Conservation (phyloP, 305 asterid species). For the Fraxinus nigra region DNA sequence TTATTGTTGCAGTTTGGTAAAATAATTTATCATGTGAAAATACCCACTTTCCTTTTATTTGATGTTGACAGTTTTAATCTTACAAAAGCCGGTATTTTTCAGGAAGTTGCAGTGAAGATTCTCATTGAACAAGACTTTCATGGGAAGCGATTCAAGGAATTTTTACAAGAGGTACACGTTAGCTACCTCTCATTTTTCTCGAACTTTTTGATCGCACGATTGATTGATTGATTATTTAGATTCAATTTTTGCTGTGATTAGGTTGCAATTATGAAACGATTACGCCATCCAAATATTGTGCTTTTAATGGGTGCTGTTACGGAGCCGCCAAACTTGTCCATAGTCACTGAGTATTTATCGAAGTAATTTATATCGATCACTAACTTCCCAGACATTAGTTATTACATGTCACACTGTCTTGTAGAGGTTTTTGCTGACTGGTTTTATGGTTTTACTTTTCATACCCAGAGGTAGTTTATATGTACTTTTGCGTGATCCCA, state of each 20-base stretch:
- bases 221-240: constrained; percentile 19
- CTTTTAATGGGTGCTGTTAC: constrained; percentile 99
- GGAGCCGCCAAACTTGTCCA: constrained; percentile 91
- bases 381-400: constrained; percentile 11
- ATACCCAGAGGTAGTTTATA: constrained; percentile 84
- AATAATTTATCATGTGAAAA: constrained; percentile 13
- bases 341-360: constrained; percentile 89
- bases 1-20: constrained; percentile 8
- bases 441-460: constrained; percentile 11
- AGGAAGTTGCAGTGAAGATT: constrained; percentile 99
- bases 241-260: constrained; percentile 31
- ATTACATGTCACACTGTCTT: background rate
- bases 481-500: constrained; percentile 82
- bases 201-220: constrained; percentile 16
- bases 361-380: constrained; percentile 43
- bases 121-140: constrained; percentile 95
- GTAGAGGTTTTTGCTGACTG: constrained; percentile 13
- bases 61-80: constrained; percentile 21
- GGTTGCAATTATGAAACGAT: constrained; percentile 94
- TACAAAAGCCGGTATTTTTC: constrained; percentile 34
- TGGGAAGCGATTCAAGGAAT: constrained; percentile 70
- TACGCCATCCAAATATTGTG: constrained; percentile 98
- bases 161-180: constrained; percentile 69
- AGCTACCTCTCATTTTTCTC: constrained; percentile 8
- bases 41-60: background rate